Conservation (phyloP, 2,329 filamentous ascomycete species). For the Pyrenochaeta sp. region DNA sequence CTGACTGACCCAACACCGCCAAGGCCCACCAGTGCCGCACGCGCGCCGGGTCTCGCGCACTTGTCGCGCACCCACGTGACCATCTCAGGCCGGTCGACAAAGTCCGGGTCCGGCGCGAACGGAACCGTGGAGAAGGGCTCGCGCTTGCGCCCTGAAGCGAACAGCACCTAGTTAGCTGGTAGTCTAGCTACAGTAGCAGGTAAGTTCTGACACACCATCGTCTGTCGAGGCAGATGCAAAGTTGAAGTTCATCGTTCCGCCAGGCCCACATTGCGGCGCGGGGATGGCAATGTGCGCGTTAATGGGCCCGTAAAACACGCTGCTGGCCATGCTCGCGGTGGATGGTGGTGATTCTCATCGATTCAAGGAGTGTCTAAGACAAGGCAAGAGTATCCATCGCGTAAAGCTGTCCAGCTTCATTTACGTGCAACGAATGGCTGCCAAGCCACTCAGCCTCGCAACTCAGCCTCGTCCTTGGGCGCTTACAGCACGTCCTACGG, state of each 20-base stretch:
- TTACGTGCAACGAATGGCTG: too few relatives aligned
- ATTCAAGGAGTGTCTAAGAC: too few relatives aligned
- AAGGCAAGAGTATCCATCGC: too few relatives aligned
- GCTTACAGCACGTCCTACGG: too few relatives aligned
- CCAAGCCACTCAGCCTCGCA: too few relatives aligned
- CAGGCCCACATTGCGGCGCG: slow-evolving; percentile 12
- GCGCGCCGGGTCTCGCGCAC: slow-evolving; percentile 42
- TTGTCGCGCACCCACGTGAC: slow-evolving; percentile 33
- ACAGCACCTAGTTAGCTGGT: neutral
- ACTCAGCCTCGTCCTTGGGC: too few relatives aligned
- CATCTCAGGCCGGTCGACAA: slow-evolving; percentile 34
- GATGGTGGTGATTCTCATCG: too few relatives aligned
- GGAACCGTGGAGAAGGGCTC: slow-evolving; percentile 37
- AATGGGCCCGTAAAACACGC: slow-evolving; percentile 11
- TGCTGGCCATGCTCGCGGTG: slow-evolving; percentile 1
- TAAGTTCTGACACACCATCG: neutral
- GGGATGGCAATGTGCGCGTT: slow-evolving; percentile 16
- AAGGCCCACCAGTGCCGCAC: slow-evolving; percentile 41
- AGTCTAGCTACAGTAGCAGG: neutral
- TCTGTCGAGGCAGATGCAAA: slow-evolving; percentile 3
- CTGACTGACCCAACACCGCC: slow-evolving; percentile 29
- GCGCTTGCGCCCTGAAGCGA: slow-evolving; percentile 1
- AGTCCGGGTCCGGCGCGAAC: slow-evolving; percentile 39
- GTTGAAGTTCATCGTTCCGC: slow-evolving; percentile 22
- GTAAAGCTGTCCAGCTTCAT: too few relatives aligned